Evolutionary conservation across 108 stramenopile species (phyloP), one percentile per base, ranked within the genome.

Genomic region (Cyclostephanos invisitatus): DNA sequence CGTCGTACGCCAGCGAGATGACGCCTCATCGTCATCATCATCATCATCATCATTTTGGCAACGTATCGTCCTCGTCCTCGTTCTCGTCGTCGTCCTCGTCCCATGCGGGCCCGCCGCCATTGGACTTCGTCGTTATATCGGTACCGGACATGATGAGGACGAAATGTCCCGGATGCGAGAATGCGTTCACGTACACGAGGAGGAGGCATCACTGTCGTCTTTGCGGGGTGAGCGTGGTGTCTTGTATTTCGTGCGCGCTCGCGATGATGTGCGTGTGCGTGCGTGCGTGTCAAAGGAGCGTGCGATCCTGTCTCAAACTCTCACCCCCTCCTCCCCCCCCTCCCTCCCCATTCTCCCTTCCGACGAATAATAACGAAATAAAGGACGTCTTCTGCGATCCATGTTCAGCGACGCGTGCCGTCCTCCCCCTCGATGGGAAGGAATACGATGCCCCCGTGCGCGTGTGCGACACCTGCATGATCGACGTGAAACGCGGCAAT

Each of bases 191-290:
- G 14, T 92, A 93, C 68, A 81, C 84, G 65, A 77, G 82, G 25
- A 89, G 97, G 11, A 85, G 96, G 22, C 97, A 98, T 77, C 97
- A 98, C 69, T 98, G 97, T 81, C 88, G 97, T 18, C 61, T 98
- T 40, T 96, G 96, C 62, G 97, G 97, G 11, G 61, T 62, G 61
- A 62, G 61, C 37, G n/a, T n/a, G n/a, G n/a, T 37, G 1, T 15
- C 2, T 14, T 15, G 44, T 15, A 2, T 11, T 46, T 40, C 40
- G 40, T 40, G 8, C 14, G 12, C 14, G 12, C 12, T 14, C 3
- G 15, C 11, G 11, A 40, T 3, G 40, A 40, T 11, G 7, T 4
- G 40, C n/a, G n/a, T n/a, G n/a, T n/a, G n/a, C n/a, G n/a, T n/a
- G n/a, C n/a, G n/a, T n/a, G n/a, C n/a, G n/a, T n/a, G n/a, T n/a